Percentiles rank a stretch among this genome's conserved stretches.
These are phyloP conservation scores for Fistulifera solaris DNA, from an alignment of 108 stramenopile genomes.

Conservation along the genomic window DNA sequence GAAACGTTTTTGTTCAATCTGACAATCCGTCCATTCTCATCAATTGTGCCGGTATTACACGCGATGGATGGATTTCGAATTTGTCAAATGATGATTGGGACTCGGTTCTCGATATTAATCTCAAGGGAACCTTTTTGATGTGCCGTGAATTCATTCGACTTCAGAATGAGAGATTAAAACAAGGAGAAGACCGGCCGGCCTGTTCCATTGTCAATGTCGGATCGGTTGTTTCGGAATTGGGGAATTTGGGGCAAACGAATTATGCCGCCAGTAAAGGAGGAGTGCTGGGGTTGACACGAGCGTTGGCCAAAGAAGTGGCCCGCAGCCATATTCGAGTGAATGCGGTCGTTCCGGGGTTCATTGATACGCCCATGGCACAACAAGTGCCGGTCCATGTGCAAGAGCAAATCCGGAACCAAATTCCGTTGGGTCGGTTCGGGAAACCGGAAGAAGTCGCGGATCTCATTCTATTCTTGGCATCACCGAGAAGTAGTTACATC, in stretches of 20 bases:
- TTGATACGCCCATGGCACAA: conserved; percentile 20
- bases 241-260: conserved; percentile 9
- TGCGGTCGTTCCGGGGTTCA: conserved; percentile 26
- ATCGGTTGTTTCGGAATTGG: conserved; percentile 13
- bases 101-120: conserved; percentile 48
- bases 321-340: conserved; percentile 12
- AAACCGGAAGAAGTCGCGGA: conserved; percentile 18
- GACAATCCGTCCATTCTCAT: conserved; percentile 34
- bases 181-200: conserved; percentile 52
- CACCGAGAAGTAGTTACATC: conserved; percentile 18
- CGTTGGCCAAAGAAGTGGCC: neutral
- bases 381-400: conserved; percentile 15
- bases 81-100: conserved; percentile 57
- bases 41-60: conserved; percentile 64
- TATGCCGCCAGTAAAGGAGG: conserved; percentile 20
- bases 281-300: conserved; percentile 4
- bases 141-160: conserved; percentile 16
- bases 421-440: conserved; percentile 14
- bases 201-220: conserved; percentile 53
- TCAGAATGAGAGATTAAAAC: conserved; percentile 33
- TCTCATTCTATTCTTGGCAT: conserved; percentile 15
- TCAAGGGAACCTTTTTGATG: conserved; percentile 56
- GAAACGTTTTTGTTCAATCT: conserved; percentile 9
- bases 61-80: conserved; percentile 50
- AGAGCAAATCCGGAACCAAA: conserved; percentile 8